phyloP scores from a whole-genome alignment of 2,329 filamentous ascomycete genomes.

The Arthrobotrys entomopaga region DNA sequence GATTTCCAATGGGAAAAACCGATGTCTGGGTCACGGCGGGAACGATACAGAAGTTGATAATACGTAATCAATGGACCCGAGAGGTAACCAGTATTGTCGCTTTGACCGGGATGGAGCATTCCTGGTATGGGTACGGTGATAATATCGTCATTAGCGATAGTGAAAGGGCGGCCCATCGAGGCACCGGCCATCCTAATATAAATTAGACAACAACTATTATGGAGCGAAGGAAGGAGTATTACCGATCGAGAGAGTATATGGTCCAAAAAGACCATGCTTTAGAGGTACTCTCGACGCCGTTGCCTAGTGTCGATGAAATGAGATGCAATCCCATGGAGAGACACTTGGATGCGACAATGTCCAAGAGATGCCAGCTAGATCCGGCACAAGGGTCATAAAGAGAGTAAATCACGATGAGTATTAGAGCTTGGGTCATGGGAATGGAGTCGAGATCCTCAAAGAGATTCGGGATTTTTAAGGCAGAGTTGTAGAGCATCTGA shows the following conservation, averaged over 20 bases:
- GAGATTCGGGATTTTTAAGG: slow-evolving; percentile 22
- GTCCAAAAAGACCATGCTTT: slow-evolving; percentile 53
- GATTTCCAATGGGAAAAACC: slow-evolving; percentile 29
- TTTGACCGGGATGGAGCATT: slow-evolving; percentile 28
- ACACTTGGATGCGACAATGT: slow-evolving; percentile 41
- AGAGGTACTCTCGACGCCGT: slow-evolving; percentile 42
- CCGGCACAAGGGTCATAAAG: slow-evolving; percentile 49
- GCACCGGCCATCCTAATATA: slow-evolving; percentile 43
- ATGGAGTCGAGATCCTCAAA: slow-evolving; percentile 41
- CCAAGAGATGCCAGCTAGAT: slow-evolving; percentile 50
- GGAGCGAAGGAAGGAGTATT: not conserved
- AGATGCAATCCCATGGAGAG: slow-evolving; percentile 46
- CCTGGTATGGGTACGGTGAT: slow-evolving; percentile 46
- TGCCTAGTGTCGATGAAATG: slow-evolving; percentile 41
- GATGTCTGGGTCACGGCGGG: slow-evolving; percentile 38
- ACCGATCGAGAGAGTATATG: slow-evolving; percentile 52
- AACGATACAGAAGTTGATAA: slow-evolving; percentile 38
- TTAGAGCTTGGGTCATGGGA: slow-evolving; percentile 44
- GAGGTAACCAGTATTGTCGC: slow-evolving; percentile 38
- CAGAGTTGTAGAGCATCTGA: slow-evolving; percentile 46
- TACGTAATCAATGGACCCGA: slow-evolving; percentile 47
- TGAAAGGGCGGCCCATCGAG: slow-evolving; percentile 48
- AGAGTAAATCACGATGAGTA: slow-evolving; percentile 49
- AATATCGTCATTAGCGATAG: slow-evolving; percentile 51
- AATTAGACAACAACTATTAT: not conserved